These are phyloP conservation scores for Tremella mesenterica DNA, from an alignment of 768 basidiomycete species.

Conservation along the genomic window DNA sequence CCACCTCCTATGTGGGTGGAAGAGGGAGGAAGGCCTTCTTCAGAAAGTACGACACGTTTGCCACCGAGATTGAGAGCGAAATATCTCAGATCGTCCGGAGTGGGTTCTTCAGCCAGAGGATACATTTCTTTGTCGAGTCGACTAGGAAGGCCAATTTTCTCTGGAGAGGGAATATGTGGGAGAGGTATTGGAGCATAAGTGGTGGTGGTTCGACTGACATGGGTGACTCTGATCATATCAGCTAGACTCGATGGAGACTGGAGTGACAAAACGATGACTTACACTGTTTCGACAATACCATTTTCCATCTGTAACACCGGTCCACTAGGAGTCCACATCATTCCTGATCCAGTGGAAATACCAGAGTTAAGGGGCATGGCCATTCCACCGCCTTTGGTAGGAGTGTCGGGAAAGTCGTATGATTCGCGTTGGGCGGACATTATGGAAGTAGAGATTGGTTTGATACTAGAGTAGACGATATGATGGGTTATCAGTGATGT, in stretches of 20 bases:
- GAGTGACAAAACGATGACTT: constrained; percentile 2
- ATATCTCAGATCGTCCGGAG: constrained; percentile 32
- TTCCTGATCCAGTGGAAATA: constrained; percentile 2
- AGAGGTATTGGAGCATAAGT: constrained; percentile 30
- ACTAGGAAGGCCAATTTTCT: constrained; percentile 15
- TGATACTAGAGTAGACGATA: no score
- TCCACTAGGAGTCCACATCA: constrained; percentile 19
- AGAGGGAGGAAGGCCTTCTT: constrained; percentile 14
- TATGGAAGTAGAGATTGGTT: no score
- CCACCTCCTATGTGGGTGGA: constrained; percentile 1
- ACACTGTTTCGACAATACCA: constrained; percentile 41
- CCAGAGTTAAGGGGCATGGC: neutral
- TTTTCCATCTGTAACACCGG: constrained; percentile 34
- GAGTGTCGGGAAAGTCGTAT: neutral
- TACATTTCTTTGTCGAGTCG: constrained; percentile 19
- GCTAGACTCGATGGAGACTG: neutral
- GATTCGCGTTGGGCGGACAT: no score
- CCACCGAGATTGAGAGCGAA: constrained; percentile 32
- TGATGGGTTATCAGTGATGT: no score
- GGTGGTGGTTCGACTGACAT: constrained; percentile 35
- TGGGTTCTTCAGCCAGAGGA: constrained; percentile 28
- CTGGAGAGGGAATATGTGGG: constrained; percentile 27
- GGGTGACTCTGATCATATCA: constrained; percentile 28
- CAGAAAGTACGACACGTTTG: constrained; percentile 28
- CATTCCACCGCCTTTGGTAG: neutral